These are phyloP conservation scores for Amaranthus palmeri DNA, from an alignment of 148 eudicot species.

Conservation along the genomic window DNA sequence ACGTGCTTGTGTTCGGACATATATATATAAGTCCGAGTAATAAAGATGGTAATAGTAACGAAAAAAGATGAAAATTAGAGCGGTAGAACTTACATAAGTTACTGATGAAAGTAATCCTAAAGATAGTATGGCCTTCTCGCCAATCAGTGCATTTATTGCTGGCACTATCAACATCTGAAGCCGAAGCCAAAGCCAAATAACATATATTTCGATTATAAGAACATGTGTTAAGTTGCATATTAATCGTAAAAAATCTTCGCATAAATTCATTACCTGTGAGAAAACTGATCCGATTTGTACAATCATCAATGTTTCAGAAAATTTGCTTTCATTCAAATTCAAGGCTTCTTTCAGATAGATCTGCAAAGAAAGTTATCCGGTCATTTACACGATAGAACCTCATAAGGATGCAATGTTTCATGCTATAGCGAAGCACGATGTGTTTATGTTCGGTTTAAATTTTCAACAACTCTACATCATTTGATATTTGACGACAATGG, in stretches of 20 bases:
- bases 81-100: slow-evolving; percentile 47
- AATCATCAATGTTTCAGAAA: slow-evolving; percentile 57
- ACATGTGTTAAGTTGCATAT: not conserved
- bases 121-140: slow-evolving; percentile 63
- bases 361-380: slow-evolving; percentile 30
- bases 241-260: not conserved
- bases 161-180: slow-evolving; percentile 63
- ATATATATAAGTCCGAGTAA: too few relatives aligned
- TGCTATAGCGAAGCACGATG: not conserved
- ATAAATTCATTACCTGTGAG: slow-evolving; percentile 49
- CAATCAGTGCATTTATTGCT: slow-evolving; percentile 51
- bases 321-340: slow-evolving; percentile 52
- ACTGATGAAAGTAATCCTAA: slow-evolving; percentile 55
- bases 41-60: not conserved
- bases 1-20: too few relatives aligned
- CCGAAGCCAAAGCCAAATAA: not conserved
- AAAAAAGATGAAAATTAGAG: not conserved
- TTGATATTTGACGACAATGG: not conserved
- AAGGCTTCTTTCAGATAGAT: slow-evolving; percentile 62
- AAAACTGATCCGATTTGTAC: slow-evolving; percentile 73
- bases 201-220: not conserved
- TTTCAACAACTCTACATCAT: not conserved
- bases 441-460: not conserved
- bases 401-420: not conserved
- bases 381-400: not conserved